Percentiles rank a stretch among this genome's conserved stretches.
These are phyloP conservation scores for Hyaloscypha finlandica DNA, from an alignment of 495 filamentous ascomycete species.

Conservation along the genomic window DNA sequence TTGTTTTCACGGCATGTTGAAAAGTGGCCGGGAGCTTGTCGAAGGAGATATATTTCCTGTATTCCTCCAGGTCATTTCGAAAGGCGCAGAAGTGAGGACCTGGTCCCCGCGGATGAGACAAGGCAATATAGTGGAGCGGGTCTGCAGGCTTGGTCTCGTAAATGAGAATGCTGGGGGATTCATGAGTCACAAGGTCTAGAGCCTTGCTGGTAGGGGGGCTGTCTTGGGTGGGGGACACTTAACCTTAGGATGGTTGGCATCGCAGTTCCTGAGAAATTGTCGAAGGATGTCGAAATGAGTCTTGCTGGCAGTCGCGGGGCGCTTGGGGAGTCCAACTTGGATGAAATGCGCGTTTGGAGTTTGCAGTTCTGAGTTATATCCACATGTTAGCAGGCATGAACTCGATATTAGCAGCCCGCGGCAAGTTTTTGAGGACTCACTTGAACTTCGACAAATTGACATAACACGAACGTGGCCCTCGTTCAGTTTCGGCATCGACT, in stretches of 20 bases:
- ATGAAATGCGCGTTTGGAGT: not conserved
- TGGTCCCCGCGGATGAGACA: conserved; percentile 25
- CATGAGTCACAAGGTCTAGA: not conserved
- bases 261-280: conserved; percentile 30
- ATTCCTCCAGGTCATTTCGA: not conserved
- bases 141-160: not conserved
- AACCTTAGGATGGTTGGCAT: conserved; percentile 18
- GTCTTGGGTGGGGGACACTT: conserved; percentile 13
- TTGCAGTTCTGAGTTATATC: not conserved
- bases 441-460: not conserved
- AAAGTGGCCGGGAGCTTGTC: conserved; percentile 22
- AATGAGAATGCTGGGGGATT: not conserved
- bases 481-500: not conserved
- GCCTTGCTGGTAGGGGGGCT: not conserved
- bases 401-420: not conserved
- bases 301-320: conserved; percentile 14
- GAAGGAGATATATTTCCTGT: conserved; percentile 12
- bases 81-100: not conserved
- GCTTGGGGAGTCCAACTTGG: conserved; percentile 24
- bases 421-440: not conserved
- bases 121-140: conserved; percentile 16
- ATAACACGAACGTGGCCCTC: not conserved
- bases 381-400: not conserved
- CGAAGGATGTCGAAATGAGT: conserved; percentile 24
- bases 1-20: conserved; percentile 26